Evolutionary conservation across 2,329 filamentous ascomycete species (phyloP), one percentile per base, ranked within the genome.

Genomic region (Phoma sp.): DNA sequence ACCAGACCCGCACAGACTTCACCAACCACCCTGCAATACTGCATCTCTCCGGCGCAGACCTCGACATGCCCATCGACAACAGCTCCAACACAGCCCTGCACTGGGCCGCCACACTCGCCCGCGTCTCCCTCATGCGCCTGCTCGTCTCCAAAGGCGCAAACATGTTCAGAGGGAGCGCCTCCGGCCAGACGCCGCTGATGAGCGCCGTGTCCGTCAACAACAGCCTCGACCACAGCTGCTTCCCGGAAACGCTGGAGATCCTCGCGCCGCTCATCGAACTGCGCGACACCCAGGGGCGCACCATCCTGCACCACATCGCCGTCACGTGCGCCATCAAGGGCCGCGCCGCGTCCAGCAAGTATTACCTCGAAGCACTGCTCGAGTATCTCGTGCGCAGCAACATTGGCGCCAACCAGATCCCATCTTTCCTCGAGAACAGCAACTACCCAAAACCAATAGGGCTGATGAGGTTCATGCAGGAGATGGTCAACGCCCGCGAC

Each of bases 251-350:
- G 1, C 82, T 99, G 1, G 94, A 98, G 65, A 85, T 96, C 0
- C 82, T 99, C 6, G 92, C 92, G 10, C 85, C 91, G 24, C 94
- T 94, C 0, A 96, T 99, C 59, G 93, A 98, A 64, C 87, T 96
- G 38, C 85, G 92, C 21, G 95, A 99, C 73, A 86, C 90, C 39
- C 92, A 92, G 74, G 93, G 93, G 8, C 85, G 95, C 33, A 98
- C 94, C 0, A 92, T 98, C 13, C 80, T 99, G 22, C 95, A 99
- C 71, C 95, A 99, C 71, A 98, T 99, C 67, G 93, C 95, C 5
- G 87, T 98, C 31, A 96, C 95, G 15, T 97, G 93, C 58, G 95
- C 93, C 6, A 95, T 98, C 67, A 96, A 96, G 72, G 94, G 94
- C 6, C 87, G 95, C 43, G 93, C 91, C 54, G 88, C 91, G 37